Evolutionary conservation across 305 asterid genomes (phyloP).

Genomic region (Plantago lanceolata): DNA sequence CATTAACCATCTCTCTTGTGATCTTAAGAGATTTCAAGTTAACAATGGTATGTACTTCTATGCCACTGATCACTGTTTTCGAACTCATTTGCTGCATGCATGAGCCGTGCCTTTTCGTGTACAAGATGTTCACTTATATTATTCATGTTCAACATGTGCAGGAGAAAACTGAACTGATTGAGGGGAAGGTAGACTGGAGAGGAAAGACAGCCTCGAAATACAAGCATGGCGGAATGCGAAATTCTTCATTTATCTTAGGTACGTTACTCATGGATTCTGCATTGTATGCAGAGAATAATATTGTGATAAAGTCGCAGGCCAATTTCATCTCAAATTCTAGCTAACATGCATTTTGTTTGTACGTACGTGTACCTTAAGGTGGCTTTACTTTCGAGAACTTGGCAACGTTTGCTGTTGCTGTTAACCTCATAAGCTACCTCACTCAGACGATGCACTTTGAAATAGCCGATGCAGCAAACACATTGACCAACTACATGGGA

Average conservation of each 20-base stretch:
- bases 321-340: no score
- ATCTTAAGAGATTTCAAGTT: background rate
- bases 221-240: slow-evolving; percentile 55
- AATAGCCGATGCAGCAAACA: slow-evolving; percentile 62
- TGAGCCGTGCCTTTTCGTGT: background rate
- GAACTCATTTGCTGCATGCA: background rate
- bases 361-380: slow-evolving; percentile 35
- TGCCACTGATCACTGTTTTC: background rate
- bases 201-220: slow-evolving; percentile 51
- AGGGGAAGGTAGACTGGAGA: slow-evolving; percentile 75
- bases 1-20: background rate
- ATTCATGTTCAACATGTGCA: slow-evolving; percentile 12
- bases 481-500: slow-evolving; percentile 56
- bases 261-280: background rate
- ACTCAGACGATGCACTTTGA: slow-evolving; percentile 51
- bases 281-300: background rate
- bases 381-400: slow-evolving; percentile 46
- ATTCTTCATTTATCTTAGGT: slow-evolving; percentile 51
- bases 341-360: background rate
- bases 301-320: no score
- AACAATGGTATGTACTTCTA: background rate
- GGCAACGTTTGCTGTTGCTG: slow-evolving; percentile 45
- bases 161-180: slow-evolving; percentile 43
- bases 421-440: slow-evolving; percentile 51
- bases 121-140: background rate